Percentiles rank a stretch among this genome's conserved stretches.
These are phyloP conservation scores for Colletotrichum kahawae DNA, from an alignment of 2,329 filamentous ascomycete species.

Conservation along the genomic window DNA sequence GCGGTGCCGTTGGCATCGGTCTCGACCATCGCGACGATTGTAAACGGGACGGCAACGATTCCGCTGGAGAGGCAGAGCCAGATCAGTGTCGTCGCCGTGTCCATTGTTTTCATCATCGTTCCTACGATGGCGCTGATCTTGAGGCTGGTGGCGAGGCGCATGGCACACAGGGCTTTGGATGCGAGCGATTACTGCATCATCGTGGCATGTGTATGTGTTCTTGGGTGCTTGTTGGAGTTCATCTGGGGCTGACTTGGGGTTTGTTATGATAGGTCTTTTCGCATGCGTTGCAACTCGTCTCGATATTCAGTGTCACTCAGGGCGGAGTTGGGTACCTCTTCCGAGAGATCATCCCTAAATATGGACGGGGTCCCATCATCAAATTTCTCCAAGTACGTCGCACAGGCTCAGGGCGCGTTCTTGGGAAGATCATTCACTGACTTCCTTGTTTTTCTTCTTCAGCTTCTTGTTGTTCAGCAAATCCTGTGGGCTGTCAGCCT, in stretches of 20 bases:
- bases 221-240: background rate
- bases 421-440: background rate
- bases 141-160: slow-evolving; percentile 9
- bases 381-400: slow-evolving; percentile 12
- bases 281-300: slow-evolving; percentile 6
- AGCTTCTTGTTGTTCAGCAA: slow-evolving; percentile 30
- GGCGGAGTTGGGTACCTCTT: slow-evolving; percentile 11
- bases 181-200: slow-evolving; percentile 16
- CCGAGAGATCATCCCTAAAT: slow-evolving; percentile 7
- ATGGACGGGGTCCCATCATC: slow-evolving; percentile 7
- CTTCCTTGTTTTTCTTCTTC: background rate
- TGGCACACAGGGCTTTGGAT: slow-evolving; percentile 2
- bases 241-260: background rate
- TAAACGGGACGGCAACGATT: background rate
- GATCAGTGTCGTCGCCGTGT: slow-evolving; percentile 10
- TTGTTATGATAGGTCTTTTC: background rate
- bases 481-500: slow-evolving; percentile 35
- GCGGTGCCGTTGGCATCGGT: background rate
- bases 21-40: background rate
- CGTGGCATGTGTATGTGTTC: background rate
- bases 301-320: slow-evolving; percentile 12
- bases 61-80: slow-evolving; percentile 6
- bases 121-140: background rate
- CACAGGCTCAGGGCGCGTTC: no score
- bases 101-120: slow-evolving; percentile 4